These are phyloP conservation scores for Diphasiastrum complanatum DNA, from an alignment of 83 land plant genomes.

Conservation along the genomic window DNA sequence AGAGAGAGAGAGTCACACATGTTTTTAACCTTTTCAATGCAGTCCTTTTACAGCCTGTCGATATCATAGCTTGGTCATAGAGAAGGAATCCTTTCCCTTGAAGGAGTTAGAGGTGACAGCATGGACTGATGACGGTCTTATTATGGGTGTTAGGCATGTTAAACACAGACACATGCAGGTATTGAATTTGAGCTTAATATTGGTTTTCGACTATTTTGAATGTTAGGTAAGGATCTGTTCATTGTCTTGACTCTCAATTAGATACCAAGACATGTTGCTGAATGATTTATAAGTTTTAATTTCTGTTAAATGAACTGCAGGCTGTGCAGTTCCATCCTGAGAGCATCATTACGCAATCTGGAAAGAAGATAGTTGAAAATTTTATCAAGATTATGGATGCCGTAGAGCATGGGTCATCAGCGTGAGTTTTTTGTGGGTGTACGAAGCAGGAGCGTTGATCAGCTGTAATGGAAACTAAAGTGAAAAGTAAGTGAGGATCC, in stretches of 20 bases:
- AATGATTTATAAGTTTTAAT: not conserved
- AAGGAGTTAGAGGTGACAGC: constrained; percentile 86
- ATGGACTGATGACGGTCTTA: constrained; percentile 90
- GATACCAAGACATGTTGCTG: constrained; percentile 1
- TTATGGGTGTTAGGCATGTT: constrained; percentile 92
- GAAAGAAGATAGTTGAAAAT: constrained; percentile 69
- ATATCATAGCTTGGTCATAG: constrained; percentile 94
- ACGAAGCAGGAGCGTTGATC: too few relatives aligned
- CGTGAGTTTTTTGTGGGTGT: too few relatives aligned
- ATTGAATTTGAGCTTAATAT: not conserved
- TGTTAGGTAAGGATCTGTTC: not conserved
- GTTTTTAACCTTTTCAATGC: constrained; percentile 3
- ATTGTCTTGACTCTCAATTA: constrained; percentile 14
- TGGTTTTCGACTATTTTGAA: not conserved
- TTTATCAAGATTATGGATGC: constrained; percentile 51
- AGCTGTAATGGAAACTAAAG: too few relatives aligned
- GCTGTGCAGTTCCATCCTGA: constrained; percentile 98
- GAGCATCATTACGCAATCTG: constrained; percentile 75
- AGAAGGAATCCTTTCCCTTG: constrained; percentile 66
- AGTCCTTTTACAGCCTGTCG: constrained; percentile 92
- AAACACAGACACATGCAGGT: constrained; percentile 65
- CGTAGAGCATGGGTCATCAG: too few relatives aligned
- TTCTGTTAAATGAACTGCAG: constrained; percentile 29
- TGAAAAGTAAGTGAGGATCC: too few relatives aligned
- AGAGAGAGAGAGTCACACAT: not conserved